Evolutionary conservation across 371 early-diverging fungal genomes (phyloP), one percentile per base, ranked within the genome.

Genomic region (Syncephalastrum racemosum): DNA sequence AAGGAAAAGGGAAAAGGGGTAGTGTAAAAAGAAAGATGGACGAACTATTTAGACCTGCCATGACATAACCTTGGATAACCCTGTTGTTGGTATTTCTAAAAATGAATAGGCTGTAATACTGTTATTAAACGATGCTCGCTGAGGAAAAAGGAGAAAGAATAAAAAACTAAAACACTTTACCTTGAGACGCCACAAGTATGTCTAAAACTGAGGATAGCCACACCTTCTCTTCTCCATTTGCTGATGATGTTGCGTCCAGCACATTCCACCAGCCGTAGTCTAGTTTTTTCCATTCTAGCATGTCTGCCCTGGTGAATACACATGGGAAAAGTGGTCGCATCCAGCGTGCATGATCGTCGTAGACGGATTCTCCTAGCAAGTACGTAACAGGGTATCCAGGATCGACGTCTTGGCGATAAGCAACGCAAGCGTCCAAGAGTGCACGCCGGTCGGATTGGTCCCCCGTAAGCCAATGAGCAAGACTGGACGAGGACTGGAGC

Each of bases 41-140:
- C 36, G 12, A 31, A 31, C 36, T 8, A 31, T 31, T 31, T 31
- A 31, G 36, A 54, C 59, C 47, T 63, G 56, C 64, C 68, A 60
- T 49, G 60, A 54, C 3, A 64, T 47, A n/a, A 60, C 48, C 24
- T 56, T 46, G 25, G 63, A 56, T 24, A 64, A 25, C 20, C 54
- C 49, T 6, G 66, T 56, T 15, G 41, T 53, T 46, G 69, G 69
- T 13, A 66, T 50, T 31, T 68, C 69, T 56, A 68, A 64, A 54
- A 64, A 66, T 15, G 62, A 62, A 56, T 68, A 68, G n/a, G 54
- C 63, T 53, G 25, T 39, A 46, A 40, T 36, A 40, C 20, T 23
- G 36, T 31, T 31, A 31, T 31, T 31, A 31, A 31, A 31, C 36
- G 36, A 5, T 31, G 36, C 12, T 31, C 36, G 36, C 10, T 10